Base-by-base conservation (phyloP, 495 filamentous ascomycete genomes). In the Penicillium longicatenatum region DNA sequence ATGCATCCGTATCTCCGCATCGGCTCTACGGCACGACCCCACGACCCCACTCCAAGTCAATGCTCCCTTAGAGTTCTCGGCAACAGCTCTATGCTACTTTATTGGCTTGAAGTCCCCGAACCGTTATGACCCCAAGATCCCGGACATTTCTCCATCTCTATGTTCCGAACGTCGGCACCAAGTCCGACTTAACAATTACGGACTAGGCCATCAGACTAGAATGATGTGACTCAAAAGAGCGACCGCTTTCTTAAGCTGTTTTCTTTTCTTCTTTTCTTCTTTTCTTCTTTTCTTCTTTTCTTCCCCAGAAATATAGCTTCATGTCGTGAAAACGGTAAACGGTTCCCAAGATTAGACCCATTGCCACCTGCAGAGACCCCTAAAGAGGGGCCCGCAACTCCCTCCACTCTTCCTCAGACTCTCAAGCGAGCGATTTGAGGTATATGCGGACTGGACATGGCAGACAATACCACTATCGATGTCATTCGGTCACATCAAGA, bases 391-490 rank as follows among this genome's bases (percentile, higher is more conserved):
- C 12, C 31, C 1, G 12, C 31, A 11, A 35, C 31, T 35, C 7
- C 26, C 31, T 35, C 8, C 37, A 39, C 12, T 6, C 2, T 39
- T 17, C 37, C 37, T 7, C 37, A n/a, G 2, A 7, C 11, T n/a
- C 6, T 39, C 16, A 11, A n/a, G 2, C 22, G 16, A 41, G 43
- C 22, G 30, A 10, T 48, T 30, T 10, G 16, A 47, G 22, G 19
- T 16, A 19, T n/a, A 11, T 47, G 19, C 1, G 8, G 17, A 29
- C 35, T 35, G 17, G 56, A 61, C 19, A 76, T 77, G 74, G 61
- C 70, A 16, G 72, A 74, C 43, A 70, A 73, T 67, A 50, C 60
- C 19, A 66, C 74, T 22, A 66, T 75, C 30, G 72, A 77, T 57
- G 67, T 72, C 16, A 70, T 73, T 20, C 68, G 50, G 26, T 75